A percentile compares a stretch with the other conserved stretches of the same genome.
These are phyloP conservation scores for Cryptosporidium xiaoi DNA, from an alignment of 169 alveolate genomes.

Conservation along the genomic window DNA sequence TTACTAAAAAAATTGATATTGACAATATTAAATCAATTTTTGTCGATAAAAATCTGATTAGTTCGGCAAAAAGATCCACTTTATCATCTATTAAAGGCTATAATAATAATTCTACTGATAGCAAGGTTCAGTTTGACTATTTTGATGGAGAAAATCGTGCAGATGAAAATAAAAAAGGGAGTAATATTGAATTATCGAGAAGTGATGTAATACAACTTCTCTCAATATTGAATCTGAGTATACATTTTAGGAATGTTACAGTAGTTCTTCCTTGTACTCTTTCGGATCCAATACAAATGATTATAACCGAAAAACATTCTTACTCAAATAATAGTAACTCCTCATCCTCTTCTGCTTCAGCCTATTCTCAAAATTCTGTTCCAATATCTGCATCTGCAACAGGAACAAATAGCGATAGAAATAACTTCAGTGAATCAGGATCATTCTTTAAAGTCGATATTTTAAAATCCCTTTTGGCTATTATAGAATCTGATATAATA, in stretches of 20 bases:
- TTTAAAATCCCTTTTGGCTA: constrained; percentile 25
- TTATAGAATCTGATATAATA: constrained; percentile 8
- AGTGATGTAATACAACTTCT: constrained; percentile 17
- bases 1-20: constrained; percentile 29
- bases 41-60: not conserved
- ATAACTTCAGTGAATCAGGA: not conserved
- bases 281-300: constrained; percentile 45
- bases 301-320: constrained; percentile 11
- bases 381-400: constrained; percentile 7
- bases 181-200: not conserved
- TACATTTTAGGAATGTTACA: constrained; percentile 9
- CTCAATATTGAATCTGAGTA: constrained; percentile 9
- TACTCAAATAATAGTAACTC: not conserved
- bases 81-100: too few relatives aligned
- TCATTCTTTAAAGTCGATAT: constrained; percentile 9
- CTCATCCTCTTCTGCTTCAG: constrained; percentile 6
- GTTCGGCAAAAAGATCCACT: too few relatives aligned
- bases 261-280: constrained; percentile 60
- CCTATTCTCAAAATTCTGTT: not conserved
- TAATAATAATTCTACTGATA: too few relatives aligned
- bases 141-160: too few relatives aligned
- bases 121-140: too few relatives aligned
- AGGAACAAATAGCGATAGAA: not conserved
- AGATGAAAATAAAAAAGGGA: too few relatives aligned
- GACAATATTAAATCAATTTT: constrained; percentile 27